These are phyloP conservation scores for Thozetella sp. DNA, from an alignment of 495 filamentous ascomycete genomes.

Conservation along the genomic window DNA sequence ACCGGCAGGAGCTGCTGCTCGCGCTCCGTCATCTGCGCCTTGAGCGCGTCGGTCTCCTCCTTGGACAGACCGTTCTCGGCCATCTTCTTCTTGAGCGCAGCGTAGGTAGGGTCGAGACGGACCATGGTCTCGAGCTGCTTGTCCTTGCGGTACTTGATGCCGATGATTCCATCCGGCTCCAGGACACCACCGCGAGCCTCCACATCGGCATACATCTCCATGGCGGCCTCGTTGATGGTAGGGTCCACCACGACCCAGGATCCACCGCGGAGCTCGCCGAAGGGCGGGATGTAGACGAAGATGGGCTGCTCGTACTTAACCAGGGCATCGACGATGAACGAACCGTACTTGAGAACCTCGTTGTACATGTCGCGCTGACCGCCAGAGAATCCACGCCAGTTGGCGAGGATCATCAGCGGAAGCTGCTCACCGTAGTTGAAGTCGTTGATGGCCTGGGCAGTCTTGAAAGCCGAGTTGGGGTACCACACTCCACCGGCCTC, in stretches of 20 bases:
- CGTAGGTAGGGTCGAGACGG: constrained; percentile 84
- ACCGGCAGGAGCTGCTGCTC: constrained; percentile 89
- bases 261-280: constrained; percentile 95
- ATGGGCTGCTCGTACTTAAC: constrained; percentile 98
- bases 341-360: constrained; percentile 98
- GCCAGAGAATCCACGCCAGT: constrained; percentile 99
- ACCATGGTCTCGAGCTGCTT: constrained; percentile 99
- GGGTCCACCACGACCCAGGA: constrained; percentile 99
- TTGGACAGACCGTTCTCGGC: constrained; percentile 66
- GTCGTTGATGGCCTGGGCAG: constrained; percentile 95
- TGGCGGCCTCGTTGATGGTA: constrained; percentile 92
- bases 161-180: constrained; percentile 96
- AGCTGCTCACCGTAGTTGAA: constrained; percentile 99
- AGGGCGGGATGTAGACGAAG: constrained; percentile 97
- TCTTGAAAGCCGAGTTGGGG: constrained; percentile 99
- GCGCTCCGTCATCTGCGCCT: constrained; percentile 82
- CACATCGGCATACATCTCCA: constrained; percentile 99
- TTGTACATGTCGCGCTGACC: constrained; percentile 99
- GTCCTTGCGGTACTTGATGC: constrained; percentile 97
- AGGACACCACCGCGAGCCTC: constrained; percentile 95
- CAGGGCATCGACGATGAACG: constrained; percentile 96
- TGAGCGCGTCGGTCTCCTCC: constrained; percentile 76
- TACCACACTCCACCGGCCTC: constrained; percentile 99
- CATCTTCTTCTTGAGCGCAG: constrained; percentile 75
- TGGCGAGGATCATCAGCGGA: constrained; percentile 97